Conservation (phyloP, 495 filamentous ascomycete species). For the Penicillium pancosmium region DNA sequence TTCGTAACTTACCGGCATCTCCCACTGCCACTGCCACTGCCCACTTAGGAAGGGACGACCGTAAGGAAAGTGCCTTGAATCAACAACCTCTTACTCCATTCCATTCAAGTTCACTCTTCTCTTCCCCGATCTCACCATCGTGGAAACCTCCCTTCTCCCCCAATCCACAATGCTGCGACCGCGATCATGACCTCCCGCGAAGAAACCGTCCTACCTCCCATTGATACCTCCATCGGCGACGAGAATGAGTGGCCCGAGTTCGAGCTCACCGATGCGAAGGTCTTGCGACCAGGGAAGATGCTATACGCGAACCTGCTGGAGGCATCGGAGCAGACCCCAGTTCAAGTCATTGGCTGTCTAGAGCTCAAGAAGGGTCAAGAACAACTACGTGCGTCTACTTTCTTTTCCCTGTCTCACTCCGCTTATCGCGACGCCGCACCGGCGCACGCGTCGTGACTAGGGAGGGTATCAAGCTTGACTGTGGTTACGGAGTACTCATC, state of each 20-base stretch:
- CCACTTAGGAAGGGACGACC: too few relatives aligned
- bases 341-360: constrained; percentile 57
- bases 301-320: constrained; percentile 55
- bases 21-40: background rate
- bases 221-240: constrained; percentile 54
- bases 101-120: background rate
- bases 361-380: constrained; percentile 51
- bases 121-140: constrained; percentile 8
- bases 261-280: constrained; percentile 53
- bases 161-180: constrained; percentile 35
- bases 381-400: constrained; percentile 38
- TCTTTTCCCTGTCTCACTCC: constrained; percentile 1
- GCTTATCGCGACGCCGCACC: constrained; percentile 17
- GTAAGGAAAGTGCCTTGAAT: too few relatives aligned
- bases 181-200: constrained; percentile 54
- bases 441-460: background rate
- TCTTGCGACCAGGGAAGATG: constrained; percentile 52
- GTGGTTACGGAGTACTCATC: constrained; percentile 28
- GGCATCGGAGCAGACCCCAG: constrained; percentile 53
- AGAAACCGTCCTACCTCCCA: constrained; percentile 56
- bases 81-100: too few relatives aligned
- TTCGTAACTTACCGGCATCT: constrained; percentile 22
- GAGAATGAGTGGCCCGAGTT: constrained; percentile 65
- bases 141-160: constrained; percentile 5
- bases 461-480: constrained; percentile 1